phyloP scores from a whole-genome alignment of 208 protist species.

The Wallacemonas rigidus region DNA sequence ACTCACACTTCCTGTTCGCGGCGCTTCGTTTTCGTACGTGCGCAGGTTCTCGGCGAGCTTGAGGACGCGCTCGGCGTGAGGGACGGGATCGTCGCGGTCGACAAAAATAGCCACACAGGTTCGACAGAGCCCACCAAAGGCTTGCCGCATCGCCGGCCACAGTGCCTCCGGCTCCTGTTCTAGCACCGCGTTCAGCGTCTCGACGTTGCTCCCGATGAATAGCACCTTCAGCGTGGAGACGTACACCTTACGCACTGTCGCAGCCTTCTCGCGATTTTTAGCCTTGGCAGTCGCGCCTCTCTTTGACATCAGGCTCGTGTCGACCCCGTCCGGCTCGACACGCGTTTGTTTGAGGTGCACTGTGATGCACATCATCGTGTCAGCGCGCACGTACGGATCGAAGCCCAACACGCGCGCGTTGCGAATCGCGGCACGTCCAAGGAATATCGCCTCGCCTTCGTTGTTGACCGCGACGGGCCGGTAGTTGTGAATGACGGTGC shows the following conservation, averaged over 20 bases:
- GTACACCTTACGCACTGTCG: constrained; percentile 24
- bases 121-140: constrained; percentile 37
- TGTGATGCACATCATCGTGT: constrained; percentile 33
- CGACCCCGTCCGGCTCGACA: background rate
- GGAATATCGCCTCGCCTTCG: constrained; percentile 23
- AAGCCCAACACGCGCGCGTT: constrained; percentile 34
- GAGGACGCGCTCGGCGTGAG: constrained; percentile 17
- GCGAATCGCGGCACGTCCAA: constrained; percentile 28
- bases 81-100: constrained; percentile 21
- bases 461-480: constrained; percentile 24
- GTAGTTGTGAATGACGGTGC: constrained; percentile 36
- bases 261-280: background rate
- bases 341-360: constrained; percentile 33
- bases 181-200: constrained; percentile 22
- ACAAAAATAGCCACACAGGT: constrained; percentile 27
- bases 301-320: background rate
- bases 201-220: constrained; percentile 34
- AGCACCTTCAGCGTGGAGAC: constrained; percentile 45
- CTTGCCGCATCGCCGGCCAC: constrained; percentile 34
- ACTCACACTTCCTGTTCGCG: constrained; percentile 36
- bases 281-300: background rate
- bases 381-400: constrained; percentile 28
- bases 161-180: constrained; percentile 6
- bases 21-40: constrained; percentile 22
- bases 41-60: constrained; percentile 22